phyloP scores from a whole-genome alignment of 1,284 basidiomycete species.

The Baeospora myosura region DNA sequence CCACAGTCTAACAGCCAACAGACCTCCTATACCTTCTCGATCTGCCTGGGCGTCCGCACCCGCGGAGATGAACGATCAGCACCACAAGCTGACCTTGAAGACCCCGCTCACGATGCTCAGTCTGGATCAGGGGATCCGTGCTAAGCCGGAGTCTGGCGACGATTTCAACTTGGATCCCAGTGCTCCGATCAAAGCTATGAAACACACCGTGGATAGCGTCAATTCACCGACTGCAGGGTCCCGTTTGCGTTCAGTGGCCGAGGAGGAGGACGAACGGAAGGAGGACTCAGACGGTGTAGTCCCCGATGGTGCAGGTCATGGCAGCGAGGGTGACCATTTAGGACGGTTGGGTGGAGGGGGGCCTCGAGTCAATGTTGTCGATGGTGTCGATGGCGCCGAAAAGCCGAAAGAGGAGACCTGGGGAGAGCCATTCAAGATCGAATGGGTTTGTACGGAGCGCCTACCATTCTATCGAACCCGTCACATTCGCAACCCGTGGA shows the following conservation, averaged over 20 bases:
- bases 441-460: slow-evolving; percentile 75
- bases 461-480: slow-evolving; percentile 76
- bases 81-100: slow-evolving; percentile 25
- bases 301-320: no score
- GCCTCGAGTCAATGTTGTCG: slow-evolving; percentile 2
- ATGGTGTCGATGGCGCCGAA: slow-evolving; percentile 11
- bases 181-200: slow-evolving; percentile 36
- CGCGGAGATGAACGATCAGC: slow-evolving; percentile 36
- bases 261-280: slow-evolving; percentile 13
- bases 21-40: not conserved
- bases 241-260: slow-evolving; percentile 16
- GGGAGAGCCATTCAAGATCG: slow-evolving; percentile 76
- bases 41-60: slow-evolving; percentile 37
- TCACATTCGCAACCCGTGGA: slow-evolving; percentile 88
- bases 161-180: slow-evolving; percentile 34
- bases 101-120: slow-evolving; percentile 22
- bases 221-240: slow-evolving; percentile 3
- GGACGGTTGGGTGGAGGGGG: slow-evolving; percentile 10
- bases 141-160: slow-evolving; percentile 5
- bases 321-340: no score
- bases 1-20: no score
- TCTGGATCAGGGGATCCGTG: slow-evolving; percentile 21
- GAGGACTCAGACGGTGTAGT: slow-evolving; percentile 10
- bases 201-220: not conserved
- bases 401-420: slow-evolving; percentile 34